A percentile compares a stretch with the other conserved stretches of the same genome.
Conservation (phyloP, 2,329 filamentous ascomycete species). For the Metarhizium humberi region DNA sequence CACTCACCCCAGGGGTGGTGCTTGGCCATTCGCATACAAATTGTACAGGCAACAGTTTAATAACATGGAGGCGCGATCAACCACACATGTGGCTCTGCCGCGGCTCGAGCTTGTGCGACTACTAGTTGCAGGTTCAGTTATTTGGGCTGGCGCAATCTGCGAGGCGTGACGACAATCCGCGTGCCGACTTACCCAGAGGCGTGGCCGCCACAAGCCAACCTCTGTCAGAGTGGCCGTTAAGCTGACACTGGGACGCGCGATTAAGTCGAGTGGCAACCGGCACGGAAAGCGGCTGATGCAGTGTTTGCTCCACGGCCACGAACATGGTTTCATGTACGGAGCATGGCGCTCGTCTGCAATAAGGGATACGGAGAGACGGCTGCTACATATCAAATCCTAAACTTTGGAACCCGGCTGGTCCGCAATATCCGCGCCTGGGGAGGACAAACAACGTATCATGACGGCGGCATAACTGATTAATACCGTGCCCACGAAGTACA, state of each 20-base stretch:
- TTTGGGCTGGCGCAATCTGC: not conserved
- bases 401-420: not conserved
- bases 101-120: too few species aligned
- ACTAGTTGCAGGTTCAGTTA: too few species aligned
- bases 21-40: too few species aligned
- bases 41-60: too few species aligned
- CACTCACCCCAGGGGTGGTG: too few species aligned
- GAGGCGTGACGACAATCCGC: not conserved
- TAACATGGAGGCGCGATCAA: too few species aligned
- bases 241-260: not conserved
- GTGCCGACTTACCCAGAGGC: conserved; percentile 10
- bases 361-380: too few species aligned
- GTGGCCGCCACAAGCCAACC: conserved; percentile 1
- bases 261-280: not conserved
- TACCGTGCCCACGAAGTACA: not conserved
- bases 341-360: too few species aligned
- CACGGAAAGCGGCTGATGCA: not conserved
- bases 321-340: not conserved
- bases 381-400: not conserved
- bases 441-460: not conserved
- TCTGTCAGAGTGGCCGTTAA: not conserved
- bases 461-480: not conserved
- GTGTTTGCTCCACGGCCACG: not conserved
- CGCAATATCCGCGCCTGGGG: not conserved
- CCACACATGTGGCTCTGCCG: too few species aligned